Base-by-base conservation (phyloP, 768 basidiomycete genomes). In the Pleurotus djamor region DNA sequence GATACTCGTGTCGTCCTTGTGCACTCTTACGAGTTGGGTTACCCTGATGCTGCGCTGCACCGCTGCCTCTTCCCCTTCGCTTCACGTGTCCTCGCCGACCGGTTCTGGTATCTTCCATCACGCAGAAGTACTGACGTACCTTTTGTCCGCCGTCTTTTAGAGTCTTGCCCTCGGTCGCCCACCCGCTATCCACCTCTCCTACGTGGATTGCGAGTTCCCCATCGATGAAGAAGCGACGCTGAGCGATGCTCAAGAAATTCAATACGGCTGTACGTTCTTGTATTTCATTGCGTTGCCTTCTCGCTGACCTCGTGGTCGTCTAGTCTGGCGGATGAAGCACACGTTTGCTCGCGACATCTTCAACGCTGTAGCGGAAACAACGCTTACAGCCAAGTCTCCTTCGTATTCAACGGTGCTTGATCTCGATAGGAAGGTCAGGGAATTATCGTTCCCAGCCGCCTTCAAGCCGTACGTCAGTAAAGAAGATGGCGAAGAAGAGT, bases 251-350 rank as follows among this genome's bases (percentile, higher is more conserved):
- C 82, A 83, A 1, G 74, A 80, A 45, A 66, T 72, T 8, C 74
- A 81, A 56, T 74, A 69, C 58, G 84, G 84, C 57, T 84, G 84
- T 86, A 69, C 52, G 81, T 28, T 28, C 74, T 4, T 5, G 8
- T 14, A 45, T 43, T 45, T 34, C 21, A 37, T 17, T 41, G 21
- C 33, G 61, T 17, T 16, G n/a, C 12, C 47, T 49, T 5, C 6
- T 28, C 21, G 21, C 3, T 28, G 21, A 28, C 21, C 21, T 28
- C 21, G 21, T 3, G 21, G 21, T 1, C 21, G 21, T 28, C 21
- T 28, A 87, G 84, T 83, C 62, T 85, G 83, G 83, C 72, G 75
- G 8, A 82, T 83, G 76, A 85, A 84, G 61, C 80, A 84, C 64
- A 68, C 69, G 0, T 85, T 86, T 59, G 75, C 77, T 2, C 72